Evolutionary conservation across 2,329 filamentous ascomycete species (phyloP).

Genomic region (Talaromyces rugulosus): DNA sequence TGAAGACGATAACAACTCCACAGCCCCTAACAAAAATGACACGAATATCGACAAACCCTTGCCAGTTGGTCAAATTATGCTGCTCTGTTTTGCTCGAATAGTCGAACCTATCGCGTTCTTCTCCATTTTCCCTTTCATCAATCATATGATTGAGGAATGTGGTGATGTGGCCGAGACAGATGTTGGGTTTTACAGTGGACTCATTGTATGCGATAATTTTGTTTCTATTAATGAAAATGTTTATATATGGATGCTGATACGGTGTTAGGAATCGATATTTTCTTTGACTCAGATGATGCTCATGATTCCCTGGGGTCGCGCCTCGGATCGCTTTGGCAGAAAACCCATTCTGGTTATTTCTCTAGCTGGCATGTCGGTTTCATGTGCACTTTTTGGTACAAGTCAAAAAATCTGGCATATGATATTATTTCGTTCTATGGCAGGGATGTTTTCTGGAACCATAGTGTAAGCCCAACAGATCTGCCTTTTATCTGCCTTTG

Average conservation of each 20-base stretch:
- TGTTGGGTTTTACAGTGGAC: slow-evolving; percentile 73
- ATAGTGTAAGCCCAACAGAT: slow-evolving; percentile 46
- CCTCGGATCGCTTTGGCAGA: slow-evolving; percentile 64
- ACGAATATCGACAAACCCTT: slow-evolving; percentile 46
- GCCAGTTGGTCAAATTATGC: slow-evolving; percentile 61
- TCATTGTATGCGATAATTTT: slow-evolving; percentile 57
- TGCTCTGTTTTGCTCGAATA: slow-evolving; percentile 69
- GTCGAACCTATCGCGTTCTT: slow-evolving; percentile 81
- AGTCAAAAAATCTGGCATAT: slow-evolving; percentile 67
- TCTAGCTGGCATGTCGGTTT: slow-evolving; percentile 58
- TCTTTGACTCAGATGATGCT: slow-evolving; percentile 71
- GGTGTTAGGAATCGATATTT: slow-evolving; percentile 55
- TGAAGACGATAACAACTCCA: not conserved
- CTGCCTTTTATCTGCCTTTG: not conserved
- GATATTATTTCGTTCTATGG: slow-evolving; percentile 66
- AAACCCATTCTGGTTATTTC: slow-evolving; percentile 69
- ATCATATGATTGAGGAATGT: slow-evolving; percentile 67
- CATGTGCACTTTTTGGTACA: slow-evolving; percentile 64
- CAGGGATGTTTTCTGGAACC: slow-evolving; percentile 70
- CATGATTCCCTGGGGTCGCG: slow-evolving; percentile 70
- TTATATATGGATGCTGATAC: not conserved
- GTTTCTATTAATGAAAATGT: too few species aligned
- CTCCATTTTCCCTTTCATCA: slow-evolving; percentile 76
- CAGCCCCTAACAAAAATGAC: slow-evolving; percentile 18
- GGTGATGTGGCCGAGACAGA: slow-evolving; percentile 60